These are phyloP conservation scores for Odontarrhena argentea DNA, from an alignment of 345 rosid species.

Conservation along the genomic window DNA sequence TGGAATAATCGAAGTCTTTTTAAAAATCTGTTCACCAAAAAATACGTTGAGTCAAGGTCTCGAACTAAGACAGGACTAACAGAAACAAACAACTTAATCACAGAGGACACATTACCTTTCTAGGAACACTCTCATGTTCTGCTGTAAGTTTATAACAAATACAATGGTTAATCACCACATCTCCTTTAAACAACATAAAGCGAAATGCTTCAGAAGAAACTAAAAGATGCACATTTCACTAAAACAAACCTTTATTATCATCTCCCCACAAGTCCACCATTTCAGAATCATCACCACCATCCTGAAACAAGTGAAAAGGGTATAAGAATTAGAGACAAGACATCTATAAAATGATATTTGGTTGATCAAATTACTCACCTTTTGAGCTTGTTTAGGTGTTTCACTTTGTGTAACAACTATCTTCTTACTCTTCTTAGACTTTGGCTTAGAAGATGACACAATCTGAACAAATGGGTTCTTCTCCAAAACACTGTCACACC, in stretches of 20 bases:
- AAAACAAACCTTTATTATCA: slow-evolving; percentile 64
- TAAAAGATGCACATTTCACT: not conserved
- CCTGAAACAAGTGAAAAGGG: slow-evolving; percentile 34
- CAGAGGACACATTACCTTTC: slow-evolving; percentile 52
- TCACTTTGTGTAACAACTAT: slow-evolving; percentile 22
- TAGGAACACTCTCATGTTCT: slow-evolving; percentile 43
- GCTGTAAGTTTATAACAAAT: slow-evolving; percentile 43
- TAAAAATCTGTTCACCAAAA: slow-evolving; percentile 45
- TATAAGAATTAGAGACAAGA: not conserved
- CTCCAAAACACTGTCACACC: slow-evolving; percentile 63
- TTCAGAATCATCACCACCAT: slow-evolving; percentile 45
- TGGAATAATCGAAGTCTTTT: slow-evolving; percentile 62
- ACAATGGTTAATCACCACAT: slow-evolving; percentile 1
- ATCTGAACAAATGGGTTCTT: slow-evolving; percentile 73
- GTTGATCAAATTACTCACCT: slow-evolving; percentile 43
- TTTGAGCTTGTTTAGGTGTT: slow-evolving; percentile 39
- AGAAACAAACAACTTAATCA: not conserved
- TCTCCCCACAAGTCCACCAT: slow-evolving; percentile 73
- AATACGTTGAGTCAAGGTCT: slow-evolving; percentile 1
- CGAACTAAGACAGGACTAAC: slow-evolving; percentile 3
- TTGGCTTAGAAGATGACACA: slow-evolving; percentile 66
- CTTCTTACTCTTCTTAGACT: slow-evolving; percentile 48
- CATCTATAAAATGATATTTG: not conserved
- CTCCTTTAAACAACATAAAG: not conserved
- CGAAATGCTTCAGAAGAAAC: not conserved